phyloP scores from a whole-genome alignment of 495 filamentous ascomycete genomes.

The Chaetomium fimeti region DNA sequence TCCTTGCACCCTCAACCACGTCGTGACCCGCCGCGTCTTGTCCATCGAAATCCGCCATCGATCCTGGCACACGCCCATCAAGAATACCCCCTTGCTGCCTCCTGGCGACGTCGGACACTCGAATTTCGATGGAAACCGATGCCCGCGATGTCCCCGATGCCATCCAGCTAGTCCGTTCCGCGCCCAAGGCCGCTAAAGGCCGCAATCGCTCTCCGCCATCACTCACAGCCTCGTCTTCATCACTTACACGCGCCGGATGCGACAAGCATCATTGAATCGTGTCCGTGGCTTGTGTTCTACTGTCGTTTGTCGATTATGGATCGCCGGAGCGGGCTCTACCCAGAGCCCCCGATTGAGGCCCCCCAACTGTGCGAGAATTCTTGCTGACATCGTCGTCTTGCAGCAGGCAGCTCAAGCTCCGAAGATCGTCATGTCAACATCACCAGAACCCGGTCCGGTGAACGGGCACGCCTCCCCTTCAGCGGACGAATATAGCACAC shows the following conservation, averaged over 20 bases:
- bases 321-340: conserved; percentile 42
- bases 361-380: conserved; percentile 26
- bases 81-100: conserved; percentile 32
- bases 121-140: conserved; percentile 38
- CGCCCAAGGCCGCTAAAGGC: conserved; percentile 28
- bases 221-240: conserved; percentile 46
- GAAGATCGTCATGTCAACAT: conserved; percentile 50
- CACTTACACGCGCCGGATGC: conserved; percentile 46
- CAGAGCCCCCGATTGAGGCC: conserved; percentile 26
- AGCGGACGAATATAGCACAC: conserved; percentile 30
- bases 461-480: conserved; percentile 43
- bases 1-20: conserved; percentile 22
- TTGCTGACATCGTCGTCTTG: conserved; percentile 48
- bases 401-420: conserved; percentile 45
- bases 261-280: conserved; percentile 43
- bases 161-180: conserved; percentile 19
- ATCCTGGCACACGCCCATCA: conserved; percentile 44
- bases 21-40: conserved; percentile 34
- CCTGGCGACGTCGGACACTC: conserved; percentile 34
- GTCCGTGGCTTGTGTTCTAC: conserved; percentile 21
- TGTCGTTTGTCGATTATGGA: conserved; percentile 33
- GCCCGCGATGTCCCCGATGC: conserved; percentile 33
- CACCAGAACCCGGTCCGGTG: conserved; percentile 46
- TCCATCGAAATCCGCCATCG: conserved; percentile 45
- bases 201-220: conserved; percentile 45